Percentiles rank a stretch among this genome's conserved stretches.
Evolutionary conservation across 2,329 filamentous ascomycete genomes (phyloP).

Genomic region (Colletotrichum tabaci): DNA sequence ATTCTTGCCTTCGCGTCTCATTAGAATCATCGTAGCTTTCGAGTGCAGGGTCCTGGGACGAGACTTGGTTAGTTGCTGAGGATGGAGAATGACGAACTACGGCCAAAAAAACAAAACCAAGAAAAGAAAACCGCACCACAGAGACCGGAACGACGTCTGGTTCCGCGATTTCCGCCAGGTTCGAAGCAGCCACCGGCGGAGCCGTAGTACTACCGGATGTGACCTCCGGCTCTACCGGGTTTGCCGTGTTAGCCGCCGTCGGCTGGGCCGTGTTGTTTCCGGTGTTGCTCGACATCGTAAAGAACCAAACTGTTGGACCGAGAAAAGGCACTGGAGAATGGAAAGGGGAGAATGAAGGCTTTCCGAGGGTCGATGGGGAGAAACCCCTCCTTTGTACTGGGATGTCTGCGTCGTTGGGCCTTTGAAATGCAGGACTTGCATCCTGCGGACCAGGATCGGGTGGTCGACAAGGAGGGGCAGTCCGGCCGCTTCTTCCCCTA

Average conservation of each 20-base stretch:
- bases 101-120: too few relatives aligned
- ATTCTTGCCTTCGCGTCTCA: neutral
- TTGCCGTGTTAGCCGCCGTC: neutral
- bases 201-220: neutral
- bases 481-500: neutral
- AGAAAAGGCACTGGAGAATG: neutral
- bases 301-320: neutral
- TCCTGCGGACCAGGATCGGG: neutral
- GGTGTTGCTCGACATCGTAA: neutral
- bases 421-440: neutral
- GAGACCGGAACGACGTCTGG: neutral
- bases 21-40: neutral
- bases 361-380: neutral
- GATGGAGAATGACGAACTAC: fast-evolving
- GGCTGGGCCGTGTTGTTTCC: neutral
- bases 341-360: neutral
- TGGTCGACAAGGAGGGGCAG: neutral
- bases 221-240: neutral
- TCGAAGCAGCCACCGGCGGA: neutral
- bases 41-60: neutral
- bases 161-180: neutral
- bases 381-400: constrained; percentile 5
- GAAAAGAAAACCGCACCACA: neutral
- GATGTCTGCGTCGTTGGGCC: neutral
- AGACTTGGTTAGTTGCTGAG: neutral